Percentiles rank a stretch among this genome's conserved stretches.
These are phyloP conservation scores for Alternaria dauci DNA, from an alignment of 2,329 filamentous ascomycete genomes.

Conservation along the genomic window DNA sequence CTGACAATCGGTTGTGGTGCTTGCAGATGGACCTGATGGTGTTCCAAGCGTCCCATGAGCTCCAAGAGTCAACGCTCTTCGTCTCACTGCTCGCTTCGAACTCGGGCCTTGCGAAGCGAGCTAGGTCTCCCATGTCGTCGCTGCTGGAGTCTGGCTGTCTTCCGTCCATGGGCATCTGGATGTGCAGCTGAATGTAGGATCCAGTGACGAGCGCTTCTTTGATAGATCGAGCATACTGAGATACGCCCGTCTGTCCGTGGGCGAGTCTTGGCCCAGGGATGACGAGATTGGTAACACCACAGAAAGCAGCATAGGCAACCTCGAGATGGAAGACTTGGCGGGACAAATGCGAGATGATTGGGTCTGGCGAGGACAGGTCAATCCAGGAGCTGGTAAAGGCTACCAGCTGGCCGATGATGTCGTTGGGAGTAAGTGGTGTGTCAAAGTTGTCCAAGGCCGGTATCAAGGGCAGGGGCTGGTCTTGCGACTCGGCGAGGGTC, in stretches of 20 bases:
- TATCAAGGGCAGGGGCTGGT: conserved; percentile 57
- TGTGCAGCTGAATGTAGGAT: conserved; percentile 78
- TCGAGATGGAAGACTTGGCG: conserved; percentile 90
- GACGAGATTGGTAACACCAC: conserved; percentile 83
- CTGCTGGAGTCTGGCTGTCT: conserved; percentile 68
- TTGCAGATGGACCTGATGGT: conserved; percentile 83
- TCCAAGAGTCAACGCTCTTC: conserved; percentile 71
- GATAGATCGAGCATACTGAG: conserved; percentile 84
- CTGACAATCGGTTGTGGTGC: conserved; percentile 80
- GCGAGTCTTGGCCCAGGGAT: conserved; percentile 78
- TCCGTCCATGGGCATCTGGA: conserved; percentile 85
- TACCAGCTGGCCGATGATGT: conserved; percentile 75
- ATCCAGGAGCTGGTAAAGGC: conserved; percentile 91
- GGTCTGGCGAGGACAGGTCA: conserved; percentile 83
- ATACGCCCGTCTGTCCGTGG: conserved; percentile 63
- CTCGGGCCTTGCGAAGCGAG: conserved; percentile 55
- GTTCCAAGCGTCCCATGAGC: conserved; percentile 94
- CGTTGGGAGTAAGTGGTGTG: conserved; percentile 74
- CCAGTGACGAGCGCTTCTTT: conserved; percentile 80
- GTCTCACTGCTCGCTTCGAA: conserved; percentile 45
- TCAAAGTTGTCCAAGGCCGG: conserved; percentile 79
- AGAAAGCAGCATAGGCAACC: conserved; percentile 94
- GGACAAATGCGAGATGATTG: conserved; percentile 83
- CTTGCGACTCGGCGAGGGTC: conserved; percentile 54
- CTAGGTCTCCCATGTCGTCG: conserved; percentile 62